A percentile compares a stretch with the other conserved stretches of the same genome.
These are phyloP conservation scores for Marasmius fiardii DNA, from an alignment of 1,284 basidiomycete species.

Conservation along the genomic window DNA sequence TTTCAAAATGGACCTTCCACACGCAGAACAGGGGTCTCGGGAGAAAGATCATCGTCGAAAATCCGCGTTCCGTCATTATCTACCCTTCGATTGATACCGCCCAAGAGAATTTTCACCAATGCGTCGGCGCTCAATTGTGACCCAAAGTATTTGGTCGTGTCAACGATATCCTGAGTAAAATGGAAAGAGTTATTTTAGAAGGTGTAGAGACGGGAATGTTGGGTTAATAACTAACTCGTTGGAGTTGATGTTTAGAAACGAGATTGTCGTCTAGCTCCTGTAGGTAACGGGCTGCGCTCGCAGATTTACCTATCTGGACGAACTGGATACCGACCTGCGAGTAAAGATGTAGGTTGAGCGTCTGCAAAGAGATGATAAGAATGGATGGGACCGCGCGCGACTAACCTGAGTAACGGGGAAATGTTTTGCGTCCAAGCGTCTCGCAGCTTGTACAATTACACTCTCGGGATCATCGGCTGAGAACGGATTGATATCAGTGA, in stretches of 20 bases:
- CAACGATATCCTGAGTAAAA: conserved; percentile 12
- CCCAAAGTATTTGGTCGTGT: conserved; percentile 12
- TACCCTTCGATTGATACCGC: conserved; percentile 13
- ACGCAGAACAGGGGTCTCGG: background rate
- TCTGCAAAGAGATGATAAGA: background rate
- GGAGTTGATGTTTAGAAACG: conserved; percentile 1
- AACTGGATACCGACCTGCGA: conserved; percentile 12
- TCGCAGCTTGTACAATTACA: conserved; percentile 46
- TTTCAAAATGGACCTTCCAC: background rate
- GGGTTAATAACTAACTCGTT: conserved; percentile 3
- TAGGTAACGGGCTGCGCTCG: conserved; percentile 5
- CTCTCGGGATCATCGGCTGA: conserved; percentile 48
- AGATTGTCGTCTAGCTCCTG: conserved; percentile 9
- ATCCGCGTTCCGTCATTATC: conserved; percentile 8
- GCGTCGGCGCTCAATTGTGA: conserved; percentile 6
- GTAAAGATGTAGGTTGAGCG: background rate
- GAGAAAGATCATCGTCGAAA: conserved; percentile 3
- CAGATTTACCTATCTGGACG: conserved; percentile 11
- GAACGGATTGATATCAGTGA: background rate
- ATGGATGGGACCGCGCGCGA: background rate
- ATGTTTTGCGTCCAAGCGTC: conserved; percentile 42
- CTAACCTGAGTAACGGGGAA: conserved; percentile 53
- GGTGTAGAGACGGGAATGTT: background rate
- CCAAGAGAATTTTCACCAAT: conserved; percentile 13
- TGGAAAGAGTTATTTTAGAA: no score